phyloP scores from a whole-genome alignment of 176 grass and related monocot species.

The Oryza meridionalis region DNA sequence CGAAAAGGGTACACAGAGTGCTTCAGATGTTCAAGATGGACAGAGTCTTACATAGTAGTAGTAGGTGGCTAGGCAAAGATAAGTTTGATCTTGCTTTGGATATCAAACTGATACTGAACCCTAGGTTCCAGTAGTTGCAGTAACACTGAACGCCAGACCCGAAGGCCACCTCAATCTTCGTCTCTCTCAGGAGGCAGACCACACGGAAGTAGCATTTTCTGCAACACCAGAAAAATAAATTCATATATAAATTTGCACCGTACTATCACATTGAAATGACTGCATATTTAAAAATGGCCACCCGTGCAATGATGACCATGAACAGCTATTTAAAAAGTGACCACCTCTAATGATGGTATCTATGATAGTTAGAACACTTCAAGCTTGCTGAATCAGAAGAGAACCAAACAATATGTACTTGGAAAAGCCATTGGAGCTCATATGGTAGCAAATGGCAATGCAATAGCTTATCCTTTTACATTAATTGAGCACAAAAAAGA shows the following conservation, averaged over 20 bases:
- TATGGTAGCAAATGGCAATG: neutral
- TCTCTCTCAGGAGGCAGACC: conserved; percentile 75
- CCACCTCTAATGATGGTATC: neutral
- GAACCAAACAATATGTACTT: neutral
- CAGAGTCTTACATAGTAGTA: neutral
- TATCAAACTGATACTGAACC: neutral
- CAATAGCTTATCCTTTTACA: neutral
- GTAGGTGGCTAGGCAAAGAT: neutral
- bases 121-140: neutral
- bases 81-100: neutral
- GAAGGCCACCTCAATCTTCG: conserved; percentile 58
- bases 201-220: conserved; percentile 93
- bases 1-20: neutral
- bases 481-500: neutral
- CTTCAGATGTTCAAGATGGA: neutral
- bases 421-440: neutral
- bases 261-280: neutral
- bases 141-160: neutral
- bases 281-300: neutral
- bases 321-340: neutral
- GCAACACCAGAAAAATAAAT: conserved; percentile 20
- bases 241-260: neutral
- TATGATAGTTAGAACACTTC: conserved; percentile 16
- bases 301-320: neutral
- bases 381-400: neutral